A percentile compares a stretch with the other conserved stretches of the same genome.
Conservation (phyloP, 139 green algal species). For the Chlorella sorokiniana region DNA sequence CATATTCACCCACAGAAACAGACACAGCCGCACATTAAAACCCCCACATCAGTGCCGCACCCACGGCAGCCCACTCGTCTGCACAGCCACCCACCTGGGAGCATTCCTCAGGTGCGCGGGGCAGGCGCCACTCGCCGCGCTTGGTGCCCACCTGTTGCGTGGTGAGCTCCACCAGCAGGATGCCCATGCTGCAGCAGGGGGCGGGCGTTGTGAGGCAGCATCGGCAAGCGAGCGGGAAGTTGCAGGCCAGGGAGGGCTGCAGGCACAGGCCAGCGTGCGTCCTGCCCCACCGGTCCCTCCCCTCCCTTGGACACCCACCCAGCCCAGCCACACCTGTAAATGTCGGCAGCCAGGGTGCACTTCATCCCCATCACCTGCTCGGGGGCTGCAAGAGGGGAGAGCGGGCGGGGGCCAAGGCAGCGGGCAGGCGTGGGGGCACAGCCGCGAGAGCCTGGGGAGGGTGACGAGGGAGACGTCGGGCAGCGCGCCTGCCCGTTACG, state of each 20-base stretch:
- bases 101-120: background rate
- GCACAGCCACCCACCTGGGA: no score
- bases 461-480: no score
- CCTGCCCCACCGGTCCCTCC: background rate
- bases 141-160: constrained; percentile 2
- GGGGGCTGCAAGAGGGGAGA: background rate
- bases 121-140: constrained; percentile 4
- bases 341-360: background rate
- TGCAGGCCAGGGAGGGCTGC: no score
- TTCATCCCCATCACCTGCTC: constrained; percentile 4
- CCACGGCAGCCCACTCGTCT: no score
- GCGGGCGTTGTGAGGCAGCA: no score
- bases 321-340: background rate
- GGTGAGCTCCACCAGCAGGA: background rate
- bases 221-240: no score
- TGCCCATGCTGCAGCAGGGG: background rate
- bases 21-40: no score
- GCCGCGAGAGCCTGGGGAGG: no score
- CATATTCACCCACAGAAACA: background rate
- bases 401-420: background rate
- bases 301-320: no score
- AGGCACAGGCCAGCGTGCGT: no score
- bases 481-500: no score
- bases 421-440: background rate
- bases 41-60: no score